phyloP scores from a whole-genome alignment of 192 early-diverging fungal genomes.

The Umbelopsis sp. region DNA sequence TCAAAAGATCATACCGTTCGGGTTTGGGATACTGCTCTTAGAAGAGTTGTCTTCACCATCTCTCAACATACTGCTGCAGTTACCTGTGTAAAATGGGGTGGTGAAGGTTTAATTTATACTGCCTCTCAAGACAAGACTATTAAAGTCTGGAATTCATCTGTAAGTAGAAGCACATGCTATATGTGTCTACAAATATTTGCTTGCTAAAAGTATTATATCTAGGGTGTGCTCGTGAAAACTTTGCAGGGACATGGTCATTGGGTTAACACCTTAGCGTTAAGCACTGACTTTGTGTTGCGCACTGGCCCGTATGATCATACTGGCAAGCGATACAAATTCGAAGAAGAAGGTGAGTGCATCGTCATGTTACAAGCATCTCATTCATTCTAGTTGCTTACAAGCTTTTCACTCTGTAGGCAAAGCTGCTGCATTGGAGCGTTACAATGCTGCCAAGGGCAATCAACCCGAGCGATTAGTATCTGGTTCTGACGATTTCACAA shows the following conservation, averaged over 20 bases:
- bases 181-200: conserved; percentile 23
- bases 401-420: conserved; percentile 47
- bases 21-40: conserved; percentile 88
- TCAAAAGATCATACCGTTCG: conserved; percentile 95
- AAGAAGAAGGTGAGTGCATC: conserved; percentile 55
- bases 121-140: conserved; percentile 94
- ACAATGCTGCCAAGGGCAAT: conserved; percentile 67
- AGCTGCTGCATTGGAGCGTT: conserved; percentile 75
- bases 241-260: conserved; percentile 95
- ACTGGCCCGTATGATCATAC: conserved; percentile 93
- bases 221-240: conserved; percentile 84
- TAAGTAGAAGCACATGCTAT: neutral
- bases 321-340: conserved; percentile 54
- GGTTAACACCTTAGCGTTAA: conserved; percentile 93
- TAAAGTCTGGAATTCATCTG: conserved; percentile 86
- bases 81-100: conserved; percentile 96
- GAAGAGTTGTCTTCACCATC: conserved; percentile 76
- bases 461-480: conserved; percentile 84
- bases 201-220: conserved; percentile 4
- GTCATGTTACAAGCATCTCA: neutral
- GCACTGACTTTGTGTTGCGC: conserved; percentile 88
- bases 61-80: conserved; percentile 91
- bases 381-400: neutral
- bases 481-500: conserved; percentile 97
- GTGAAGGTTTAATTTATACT: conserved; percentile 91